These are phyloP conservation scores for Phytophthora sp. DNA, from an alignment of 352 stramenopile species.

Conservation along the genomic window DNA sequence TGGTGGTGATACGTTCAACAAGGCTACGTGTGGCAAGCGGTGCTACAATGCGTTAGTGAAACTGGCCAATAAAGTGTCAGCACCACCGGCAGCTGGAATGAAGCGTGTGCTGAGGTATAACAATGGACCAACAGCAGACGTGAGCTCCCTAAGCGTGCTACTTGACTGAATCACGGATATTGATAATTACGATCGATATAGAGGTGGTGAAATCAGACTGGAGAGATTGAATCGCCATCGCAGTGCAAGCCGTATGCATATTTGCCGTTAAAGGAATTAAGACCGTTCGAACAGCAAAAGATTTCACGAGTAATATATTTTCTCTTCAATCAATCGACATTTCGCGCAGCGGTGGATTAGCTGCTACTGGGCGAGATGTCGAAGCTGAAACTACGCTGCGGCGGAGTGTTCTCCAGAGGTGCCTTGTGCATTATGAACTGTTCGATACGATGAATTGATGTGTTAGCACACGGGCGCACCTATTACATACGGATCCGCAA, in stretches of 20 bases:
- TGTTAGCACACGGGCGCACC: no score
- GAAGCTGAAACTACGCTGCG: no score
- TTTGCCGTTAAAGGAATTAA: not conserved
- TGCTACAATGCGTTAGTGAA: slow-evolving; percentile 19
- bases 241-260: not conserved
- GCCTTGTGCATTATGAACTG: no score
- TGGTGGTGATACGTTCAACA: slow-evolving; percentile 2
- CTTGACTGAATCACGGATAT: slow-evolving; percentile 14
- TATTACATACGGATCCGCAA: no score
- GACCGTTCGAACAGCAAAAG: not conserved
- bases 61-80: not conserved
- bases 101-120: slow-evolving; percentile 20
- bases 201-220: slow-evolving; percentile 6
- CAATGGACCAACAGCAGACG: slow-evolving; percentile 2
- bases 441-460: no score
- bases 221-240: not conserved
- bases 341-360: no score
- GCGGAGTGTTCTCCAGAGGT: no score
- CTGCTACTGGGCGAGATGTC: no score
- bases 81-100: not conserved
- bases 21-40: slow-evolving; percentile 3
- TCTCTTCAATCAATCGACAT: no score
- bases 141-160: slow-evolving; percentile 12
- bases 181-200: slow-evolving; percentile 14
- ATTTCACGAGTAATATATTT: no score